Evolutionary conservation across 202 grass and related monocot species (phyloP).

Genomic region (Panicum virgatum): DNA sequence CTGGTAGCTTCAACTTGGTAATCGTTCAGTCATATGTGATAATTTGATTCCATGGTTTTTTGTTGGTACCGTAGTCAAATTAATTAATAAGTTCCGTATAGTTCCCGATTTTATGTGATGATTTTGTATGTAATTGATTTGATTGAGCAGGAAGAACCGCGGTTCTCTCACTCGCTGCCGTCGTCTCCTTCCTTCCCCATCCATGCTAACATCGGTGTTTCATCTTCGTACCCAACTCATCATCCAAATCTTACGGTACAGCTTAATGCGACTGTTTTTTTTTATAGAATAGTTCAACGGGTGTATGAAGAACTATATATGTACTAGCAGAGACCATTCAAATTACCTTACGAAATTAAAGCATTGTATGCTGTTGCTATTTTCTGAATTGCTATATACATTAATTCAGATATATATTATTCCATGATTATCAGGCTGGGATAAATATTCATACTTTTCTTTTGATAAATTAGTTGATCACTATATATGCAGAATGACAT

Average conservation of each 20-base stretch:
- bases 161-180: constrained; percentile 26
- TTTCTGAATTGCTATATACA: neutral
- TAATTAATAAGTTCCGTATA: too few relatives aligned
- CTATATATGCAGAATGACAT: neutral
- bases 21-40: neutral
- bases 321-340: neutral
- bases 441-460: neutral
- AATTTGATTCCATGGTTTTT: constrained; percentile 14
- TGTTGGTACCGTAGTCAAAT: too few relatives aligned
- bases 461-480: neutral
- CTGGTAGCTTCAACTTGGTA: constrained; percentile 42
- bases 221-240: constrained; percentile 43
- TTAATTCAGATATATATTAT: neutral
- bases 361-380: neutral
- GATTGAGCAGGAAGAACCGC: constrained; percentile 44
- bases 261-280: neutral
- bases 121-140: constrained; percentile 2
- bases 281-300: neutral
- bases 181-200: constrained; percentile 44
- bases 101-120: constrained; percentile 37
- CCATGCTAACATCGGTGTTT: constrained; percentile 12
- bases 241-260: constrained; percentile 47
- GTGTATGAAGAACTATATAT: neutral
- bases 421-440: neutral
- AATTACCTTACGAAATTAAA: neutral